These are phyloP conservation scores for Amphibolis antarctica DNA, from an alignment of 106 monocot genomes.

Conservation along the genomic window DNA sequence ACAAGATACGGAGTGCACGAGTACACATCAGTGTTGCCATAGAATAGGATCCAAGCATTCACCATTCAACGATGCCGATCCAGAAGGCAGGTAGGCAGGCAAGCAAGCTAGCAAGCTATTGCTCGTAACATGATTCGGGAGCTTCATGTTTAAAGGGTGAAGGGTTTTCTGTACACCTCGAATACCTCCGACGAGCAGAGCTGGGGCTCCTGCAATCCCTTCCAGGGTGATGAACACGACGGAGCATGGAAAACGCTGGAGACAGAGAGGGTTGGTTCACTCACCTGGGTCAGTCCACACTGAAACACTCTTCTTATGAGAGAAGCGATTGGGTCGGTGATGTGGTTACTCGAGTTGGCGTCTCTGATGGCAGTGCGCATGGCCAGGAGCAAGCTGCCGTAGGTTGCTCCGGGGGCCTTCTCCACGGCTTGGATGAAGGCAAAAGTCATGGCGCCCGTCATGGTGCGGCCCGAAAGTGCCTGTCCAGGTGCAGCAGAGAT, in stretches of 20 bases:
- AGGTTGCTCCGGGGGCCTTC: conserved; percentile 47
- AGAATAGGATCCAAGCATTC: not conserved
- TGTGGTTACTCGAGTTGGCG: conserved; percentile 7
- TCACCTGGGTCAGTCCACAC: conserved; percentile 54
- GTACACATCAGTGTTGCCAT: not conserved
- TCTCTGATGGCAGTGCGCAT: conserved; percentile 65
- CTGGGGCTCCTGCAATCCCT: conserved; percentile 4
- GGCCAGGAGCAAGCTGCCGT: conserved; percentile 45
- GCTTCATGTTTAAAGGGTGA: not conserved
- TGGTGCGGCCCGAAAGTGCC: conserved; percentile 35
- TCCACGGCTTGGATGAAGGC: conserved; percentile 76
- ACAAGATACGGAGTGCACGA: no score
- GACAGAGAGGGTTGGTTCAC: not conserved
- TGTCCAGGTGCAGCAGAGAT: not conserved
- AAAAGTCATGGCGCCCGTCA: conserved; percentile 85
- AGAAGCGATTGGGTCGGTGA: conserved; percentile 46
- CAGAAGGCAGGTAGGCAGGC: no score
- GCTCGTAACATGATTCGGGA: not conserved
- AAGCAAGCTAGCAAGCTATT: no score
- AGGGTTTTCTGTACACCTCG: conserved; percentile 4
- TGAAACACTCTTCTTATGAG: conserved; percentile 45
- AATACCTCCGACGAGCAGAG: conserved; percentile 7
- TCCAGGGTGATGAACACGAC: not conserved
- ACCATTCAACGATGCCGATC: not conserved
- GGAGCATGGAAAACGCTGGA: not conserved